Evolutionary conservation across 371 early-diverging fungal genomes (phyloP), one percentile per base, ranked within the genome.

Genomic region (Syncephalastrum contaminatum): DNA sequence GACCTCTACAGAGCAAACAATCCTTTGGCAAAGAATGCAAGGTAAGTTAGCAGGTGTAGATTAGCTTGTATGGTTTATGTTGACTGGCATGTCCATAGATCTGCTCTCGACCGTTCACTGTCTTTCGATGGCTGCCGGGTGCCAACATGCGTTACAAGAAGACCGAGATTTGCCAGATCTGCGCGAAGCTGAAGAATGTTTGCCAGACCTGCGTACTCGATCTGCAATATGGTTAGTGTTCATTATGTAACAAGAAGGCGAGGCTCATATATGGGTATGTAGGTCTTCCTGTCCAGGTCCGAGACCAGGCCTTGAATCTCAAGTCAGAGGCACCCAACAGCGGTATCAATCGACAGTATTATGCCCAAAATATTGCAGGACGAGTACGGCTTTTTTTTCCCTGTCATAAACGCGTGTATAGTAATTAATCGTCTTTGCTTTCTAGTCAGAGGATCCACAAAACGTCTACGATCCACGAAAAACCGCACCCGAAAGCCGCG

Each of bases 171-270:
- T 98, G 99, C 64, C 93, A 94, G 69, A 91, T 92, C 0, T 98
- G 99, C 67, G 90, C 99, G 24, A 95, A 95, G 69, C 80, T 97
- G 56, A 97, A 98, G 74, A 97, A 98, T 67, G 95, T 93, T 4
- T 98, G 99, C 62, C 99, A 98, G 69, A 94, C 96, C 4, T 98
- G 99, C 70, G 73, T 97, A 15, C 76, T 97, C 56, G 98, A 98
- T 77, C 82, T 98, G 21, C 92, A 97, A 69, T 95, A 89, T 62
- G 94, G 95, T 78, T 70, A 50, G 56, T 27, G 19, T 21, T 16
- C 7, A 48, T 2, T 16, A 22, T 25, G 10, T 30, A 30, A 3
- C 4, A 22, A 14, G 19, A 22, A 43, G 14, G 13, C 40, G 16
- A 40, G 8, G 18, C 21, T n/a, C 20, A 44, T 19, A 22, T 18